These are phyloP conservation scores for Pezicula rhizophila DNA, from an alignment of 2,329 filamentous ascomycete genomes.

Conservation along the genomic window DNA sequence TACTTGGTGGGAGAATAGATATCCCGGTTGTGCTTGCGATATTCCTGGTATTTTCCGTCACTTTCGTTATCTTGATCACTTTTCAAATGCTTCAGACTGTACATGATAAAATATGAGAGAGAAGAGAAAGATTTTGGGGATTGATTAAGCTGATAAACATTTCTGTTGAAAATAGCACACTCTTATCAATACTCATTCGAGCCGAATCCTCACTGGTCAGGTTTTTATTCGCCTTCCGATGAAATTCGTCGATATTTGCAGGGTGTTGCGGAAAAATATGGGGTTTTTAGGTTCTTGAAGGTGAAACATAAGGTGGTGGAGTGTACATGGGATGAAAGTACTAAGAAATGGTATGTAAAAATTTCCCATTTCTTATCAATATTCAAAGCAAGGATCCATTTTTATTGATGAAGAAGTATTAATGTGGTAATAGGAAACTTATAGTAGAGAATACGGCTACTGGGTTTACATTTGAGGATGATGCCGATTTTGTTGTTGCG, in stretches of 20 bases:
- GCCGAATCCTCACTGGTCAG: conserved; percentile 49
- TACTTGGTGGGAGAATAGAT: conserved; percentile 44
- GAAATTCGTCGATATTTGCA: conserved; percentile 51
- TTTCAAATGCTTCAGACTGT: no score
- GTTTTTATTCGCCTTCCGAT: conserved; percentile 50
- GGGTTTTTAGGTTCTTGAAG: conserved; percentile 46
- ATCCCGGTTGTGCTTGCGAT: conserved; percentile 28
- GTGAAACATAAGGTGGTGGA: conserved; percentile 47
- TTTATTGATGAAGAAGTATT: not conserved
- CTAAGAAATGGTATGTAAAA: conserved; percentile 41
- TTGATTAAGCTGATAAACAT: no score
- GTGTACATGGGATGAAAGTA: conserved; percentile 45
- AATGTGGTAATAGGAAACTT: conserved; percentile 27
- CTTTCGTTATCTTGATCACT: no score
- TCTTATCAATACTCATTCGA: conserved; percentile 54
- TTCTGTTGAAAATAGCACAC: conserved; percentile 21
- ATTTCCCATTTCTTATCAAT: no score
- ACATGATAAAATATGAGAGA: no score
- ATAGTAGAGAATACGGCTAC: conserved; percentile 29
- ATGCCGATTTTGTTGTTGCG: conserved; percentile 6
- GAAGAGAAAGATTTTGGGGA: no score
- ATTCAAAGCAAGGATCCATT: no score
- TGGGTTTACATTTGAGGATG: conserved; percentile 11
- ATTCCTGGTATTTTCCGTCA: conserved; percentile 29
- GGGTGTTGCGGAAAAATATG: conserved; percentile 43